Evolutionary conservation across 306 rosid genomes (phyloP).

Genomic region (Citrullus mucosospermus): DNA sequence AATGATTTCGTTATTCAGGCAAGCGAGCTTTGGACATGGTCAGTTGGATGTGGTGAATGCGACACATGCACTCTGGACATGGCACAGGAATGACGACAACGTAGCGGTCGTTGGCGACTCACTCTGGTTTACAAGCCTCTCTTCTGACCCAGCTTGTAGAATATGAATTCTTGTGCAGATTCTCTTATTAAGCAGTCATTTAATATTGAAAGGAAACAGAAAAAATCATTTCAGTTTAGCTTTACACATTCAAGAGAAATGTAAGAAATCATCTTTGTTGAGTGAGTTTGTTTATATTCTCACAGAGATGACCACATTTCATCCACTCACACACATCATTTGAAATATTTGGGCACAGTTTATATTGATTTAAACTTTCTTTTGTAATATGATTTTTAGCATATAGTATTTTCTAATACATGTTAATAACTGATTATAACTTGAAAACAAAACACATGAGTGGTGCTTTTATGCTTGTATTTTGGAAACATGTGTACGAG

Average conservation of each 20-base stretch:
- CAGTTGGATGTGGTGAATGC: slow-evolving; percentile 41
- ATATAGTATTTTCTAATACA: no score
- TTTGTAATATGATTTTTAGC: no score
- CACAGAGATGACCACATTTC: not conserved
- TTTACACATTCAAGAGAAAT: not conserved
- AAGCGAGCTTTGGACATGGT: slow-evolving; percentile 88
- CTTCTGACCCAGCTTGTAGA: slow-evolving; percentile 39
- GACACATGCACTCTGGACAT: slow-evolving; percentile 60
- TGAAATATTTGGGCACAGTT: no score
- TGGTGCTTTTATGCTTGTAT: no score
- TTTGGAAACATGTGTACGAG: no score
- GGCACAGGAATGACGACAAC: slow-evolving; percentile 55
- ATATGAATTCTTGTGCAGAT: not conserved
- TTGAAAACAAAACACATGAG: no score
- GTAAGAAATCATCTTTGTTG: not conserved
- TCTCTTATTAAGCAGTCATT: not conserved
- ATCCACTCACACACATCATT: no score
- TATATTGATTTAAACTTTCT: no score
- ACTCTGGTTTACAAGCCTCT: slow-evolving; percentile 37
- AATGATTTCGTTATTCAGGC: slow-evolving; percentile 50
- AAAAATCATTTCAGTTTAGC: not conserved
- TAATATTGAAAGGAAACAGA: not conserved
- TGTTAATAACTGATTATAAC: no score
- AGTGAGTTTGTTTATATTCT: not conserved
- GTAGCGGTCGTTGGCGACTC: slow-evolving; percentile 32